Evolutionary conservation across 345 rosid species (phyloP).

Genomic region (Adansonia digitata): DNA sequence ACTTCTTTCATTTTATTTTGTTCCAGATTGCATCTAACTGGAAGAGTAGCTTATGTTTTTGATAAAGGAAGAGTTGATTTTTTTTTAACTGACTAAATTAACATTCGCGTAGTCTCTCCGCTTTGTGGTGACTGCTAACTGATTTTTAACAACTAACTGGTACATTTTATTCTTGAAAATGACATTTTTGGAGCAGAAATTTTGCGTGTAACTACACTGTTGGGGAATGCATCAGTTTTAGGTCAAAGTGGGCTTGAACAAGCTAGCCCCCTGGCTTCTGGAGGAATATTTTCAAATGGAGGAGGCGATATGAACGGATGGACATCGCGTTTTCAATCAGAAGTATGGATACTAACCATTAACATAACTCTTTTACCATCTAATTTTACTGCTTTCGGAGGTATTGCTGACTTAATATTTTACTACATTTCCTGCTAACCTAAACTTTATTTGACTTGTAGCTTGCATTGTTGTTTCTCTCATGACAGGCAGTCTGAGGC

Average conservation of each 20-base stretch:
- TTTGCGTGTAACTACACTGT: constrained; percentile 64
- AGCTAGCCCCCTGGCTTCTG: constrained; percentile 85
- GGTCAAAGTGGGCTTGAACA: constrained; percentile 97
- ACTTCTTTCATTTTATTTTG: not conserved
- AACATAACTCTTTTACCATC: constrained; percentile 66
- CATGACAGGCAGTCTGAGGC: constrained; percentile 40
- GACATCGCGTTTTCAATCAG: constrained; percentile 95
- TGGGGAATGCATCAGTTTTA: constrained; percentile 99
- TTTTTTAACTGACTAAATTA: constrained; percentile 48
- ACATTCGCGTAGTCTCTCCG: constrained; percentile 44
- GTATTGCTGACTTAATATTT: constrained; percentile 46
- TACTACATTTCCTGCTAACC: constrained; percentile 52
- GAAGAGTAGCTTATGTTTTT: constrained; percentile 9
- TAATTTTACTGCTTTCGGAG: not conserved
- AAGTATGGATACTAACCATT: constrained; percentile 98
- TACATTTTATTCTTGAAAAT: constrained; percentile 94
- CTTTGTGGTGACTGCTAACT: constrained; percentile 51
- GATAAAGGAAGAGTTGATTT: constrained; percentile 18
- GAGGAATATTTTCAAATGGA: constrained; percentile 92
- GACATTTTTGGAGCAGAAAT: constrained; percentile 99
- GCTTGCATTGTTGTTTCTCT: constrained; percentile 24
- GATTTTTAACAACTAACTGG: constrained; percentile 62
- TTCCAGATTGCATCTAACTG: not conserved
- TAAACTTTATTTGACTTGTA: constrained; percentile 39
- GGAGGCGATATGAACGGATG: constrained; percentile 90